Base-by-base conservation (phyloP, 2,329 filamentous ascomycete species). In the Aschersonia sp. region DNA sequence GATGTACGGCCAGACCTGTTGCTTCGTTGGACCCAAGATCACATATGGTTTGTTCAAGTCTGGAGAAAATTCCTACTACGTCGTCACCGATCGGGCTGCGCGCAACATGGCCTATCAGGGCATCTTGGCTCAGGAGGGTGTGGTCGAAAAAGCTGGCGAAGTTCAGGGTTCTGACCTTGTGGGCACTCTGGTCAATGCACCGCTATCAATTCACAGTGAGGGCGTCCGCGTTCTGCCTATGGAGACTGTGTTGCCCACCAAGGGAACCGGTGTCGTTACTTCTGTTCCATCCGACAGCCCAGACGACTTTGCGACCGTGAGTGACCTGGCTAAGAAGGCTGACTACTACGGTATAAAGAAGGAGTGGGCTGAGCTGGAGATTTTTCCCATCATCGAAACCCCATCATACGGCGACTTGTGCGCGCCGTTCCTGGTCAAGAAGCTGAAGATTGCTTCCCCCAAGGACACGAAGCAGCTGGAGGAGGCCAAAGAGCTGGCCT, bases 1-100 rank as follows among this genome's bases (percentile, higher is more conserved):
- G 37, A 97, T 98, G 90, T 98, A 97, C 62, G 94, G 94, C 41
- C 92, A 97, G 67, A 94, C 82, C 4, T 94, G 87, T 68, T 95
- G 89, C 64, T 98, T 97, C 57, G 87, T 98, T 44, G 87, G 88
- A 4, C 90, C 92, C 8, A 85, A 84, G 60, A 84, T 97, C 59
- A 79, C 74, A 43, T 98, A 98, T 59, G 90, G 90, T 46, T 69
- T 98, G 53, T 96, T 87, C 74, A 85, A 87, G 65, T 78, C 80
- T 48, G 77, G 76, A 29, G 76, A 84, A 53, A 83, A 79, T 53
- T 85, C 94, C 56, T 95, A 87, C 68, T 92, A 82, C 60, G 73
- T 97, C 51, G 75, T 88, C 53, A 94, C 86, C 11, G 81, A 92
- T 55, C 76, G 87, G 71, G 87, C 71, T 76, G 89, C 89, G 14